Base-by-base conservation (phyloP, 108 stramenopile genomes). In the Discostella pseudostelligera region DNA sequence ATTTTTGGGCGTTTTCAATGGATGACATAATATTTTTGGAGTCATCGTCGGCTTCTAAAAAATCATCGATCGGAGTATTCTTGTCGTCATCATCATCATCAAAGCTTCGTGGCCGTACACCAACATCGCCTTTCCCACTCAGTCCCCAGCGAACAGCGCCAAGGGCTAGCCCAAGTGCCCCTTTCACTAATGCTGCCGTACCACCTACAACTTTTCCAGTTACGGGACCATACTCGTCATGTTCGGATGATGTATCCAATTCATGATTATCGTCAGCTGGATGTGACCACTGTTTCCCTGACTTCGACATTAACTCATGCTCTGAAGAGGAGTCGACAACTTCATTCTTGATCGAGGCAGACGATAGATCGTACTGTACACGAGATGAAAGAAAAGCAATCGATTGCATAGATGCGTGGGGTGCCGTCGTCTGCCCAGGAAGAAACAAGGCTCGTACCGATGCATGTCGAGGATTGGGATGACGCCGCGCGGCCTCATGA, bases 81-180 rank as follows among this genome's bases (percentile, higher is more conserved):
- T n/a, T n/a, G n/a, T 59, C 53, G 0, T 46, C 64, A 11, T 69
- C 59, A 8, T 64, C 54, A 8, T 61, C 67, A 39, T 64, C 45
- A 9, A 39, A 11, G 26, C 21, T n/a, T 16, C 63, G 35, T n/a
- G 14, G 58, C 22, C 21, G 44, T 9, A 39, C 42, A 28, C 39
- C 59, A 13, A 36, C 51, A 0, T 12, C 60, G 21, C 19, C 48
- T 14, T 60, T 55, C 28, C 77, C 74, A 64, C 80, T 72, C 47
- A 79, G 48, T 5, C 81, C 81, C 81, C 81, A 85, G 24, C 67
- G 55, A 17, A 83, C 64, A 29, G 81, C 81, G 1, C 79, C 84
- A 9, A 83, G 39, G 10, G 79, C 83, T 17, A 50, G 55, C 17
- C 80, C 80, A 9, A 81, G 36, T n/a, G 81, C 74, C 17, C 84